These are phyloP conservation scores for Puya raimondii DNA, from an alignment of 176 grass and related monocot species.

Conservation along the genomic window DNA sequence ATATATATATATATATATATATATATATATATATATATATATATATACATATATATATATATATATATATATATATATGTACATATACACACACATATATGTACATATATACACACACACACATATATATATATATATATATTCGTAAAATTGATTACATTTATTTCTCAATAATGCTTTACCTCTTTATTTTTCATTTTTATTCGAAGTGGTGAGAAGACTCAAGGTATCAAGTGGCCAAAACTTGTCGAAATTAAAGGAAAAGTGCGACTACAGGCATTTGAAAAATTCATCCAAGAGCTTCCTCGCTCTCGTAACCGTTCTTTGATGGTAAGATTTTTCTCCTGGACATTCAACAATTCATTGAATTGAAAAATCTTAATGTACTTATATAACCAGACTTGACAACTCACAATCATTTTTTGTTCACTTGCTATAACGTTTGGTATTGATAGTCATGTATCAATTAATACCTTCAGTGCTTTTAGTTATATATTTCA, in stretches of 20 bases:
- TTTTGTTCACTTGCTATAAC: not conserved
- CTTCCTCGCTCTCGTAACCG: slow-evolving; percentile 26
- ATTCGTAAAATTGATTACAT: too few relatives aligned
- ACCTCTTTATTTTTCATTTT: slow-evolving; percentile 7
- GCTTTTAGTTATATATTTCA: too few relatives aligned
- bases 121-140: too few relatives aligned
- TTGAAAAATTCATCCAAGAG: slow-evolving; percentile 38
- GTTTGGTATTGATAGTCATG: not conserved
- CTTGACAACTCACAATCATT: not conserved
- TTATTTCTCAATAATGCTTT: not conserved
- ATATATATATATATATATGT: too few relatives aligned
- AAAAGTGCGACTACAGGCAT: slow-evolving; percentile 28
- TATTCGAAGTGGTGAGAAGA: slow-evolving; percentile 29
- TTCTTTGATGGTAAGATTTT: slow-evolving; percentile 28
- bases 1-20: too few relatives aligned
- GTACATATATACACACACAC: too few relatives aligned
- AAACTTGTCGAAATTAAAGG: slow-evolving; percentile 31
- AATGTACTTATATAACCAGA: not conserved
- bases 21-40: too few relatives aligned
- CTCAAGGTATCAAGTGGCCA: slow-evolving; percentile 22
- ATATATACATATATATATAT: too few relatives aligned
- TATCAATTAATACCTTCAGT: not conserved
- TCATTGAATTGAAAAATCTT: not conserved
- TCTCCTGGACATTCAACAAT: not conserved
- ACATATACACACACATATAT: too few relatives aligned